Conservation (phyloP, 2,329 filamentous ascomycete species). For the Arthrobotrys sphaeroides region DNA sequence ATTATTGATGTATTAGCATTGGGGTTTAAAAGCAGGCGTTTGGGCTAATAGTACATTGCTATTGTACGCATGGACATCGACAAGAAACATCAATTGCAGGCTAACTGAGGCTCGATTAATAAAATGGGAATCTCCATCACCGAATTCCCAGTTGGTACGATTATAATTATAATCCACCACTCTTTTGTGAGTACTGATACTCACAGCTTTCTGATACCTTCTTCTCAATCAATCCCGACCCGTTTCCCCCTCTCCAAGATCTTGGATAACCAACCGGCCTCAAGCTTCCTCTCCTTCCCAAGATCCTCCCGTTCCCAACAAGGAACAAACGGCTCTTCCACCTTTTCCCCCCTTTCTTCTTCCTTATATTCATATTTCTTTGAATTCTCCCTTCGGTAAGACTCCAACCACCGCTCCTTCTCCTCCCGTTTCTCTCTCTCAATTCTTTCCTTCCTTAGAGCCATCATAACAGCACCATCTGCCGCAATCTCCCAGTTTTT, state of each 20-base stretch:
- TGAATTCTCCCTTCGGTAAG: neutral
- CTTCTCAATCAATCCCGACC: neutral
- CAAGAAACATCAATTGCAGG: no score
- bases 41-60: no score
- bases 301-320: conserved; percentile 4
- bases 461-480: neutral
- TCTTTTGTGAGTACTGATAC: no score
- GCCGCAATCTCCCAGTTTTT: conserved; percentile 5
- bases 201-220: no score
- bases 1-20: no score
- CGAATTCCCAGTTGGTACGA: no score
- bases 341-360: neutral
- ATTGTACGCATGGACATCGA: no score
- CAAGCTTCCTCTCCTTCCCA: neutral
- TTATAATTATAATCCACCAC: no score
- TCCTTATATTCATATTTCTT: neutral
- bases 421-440: conserved; percentile 5
- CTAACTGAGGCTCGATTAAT: no score
- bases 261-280: conserved; percentile 14
- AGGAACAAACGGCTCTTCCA: neutral
- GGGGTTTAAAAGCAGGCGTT: no score
- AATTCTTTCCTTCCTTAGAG: conserved; percentile 4
- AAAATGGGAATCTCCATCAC: no score
- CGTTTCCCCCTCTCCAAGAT: conserved; percentile 4
- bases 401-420: conserved; percentile 2